Conservation (phyloP, 495 filamentous ascomycete genomes). For the Penicillium silybi region DNA sequence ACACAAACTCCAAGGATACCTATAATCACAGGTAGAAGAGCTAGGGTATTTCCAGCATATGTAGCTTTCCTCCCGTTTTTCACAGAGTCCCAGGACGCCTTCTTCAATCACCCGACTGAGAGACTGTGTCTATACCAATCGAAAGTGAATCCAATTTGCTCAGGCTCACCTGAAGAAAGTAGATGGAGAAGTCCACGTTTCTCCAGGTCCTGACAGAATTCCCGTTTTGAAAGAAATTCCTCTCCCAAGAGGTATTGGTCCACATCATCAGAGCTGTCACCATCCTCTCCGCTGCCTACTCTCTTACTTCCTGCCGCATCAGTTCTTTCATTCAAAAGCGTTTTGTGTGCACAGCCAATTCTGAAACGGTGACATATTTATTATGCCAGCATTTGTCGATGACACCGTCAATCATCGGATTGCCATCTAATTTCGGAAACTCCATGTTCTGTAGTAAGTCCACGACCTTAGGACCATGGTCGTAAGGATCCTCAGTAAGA, state of each 20-base stretch:
- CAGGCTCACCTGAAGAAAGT: background rate
- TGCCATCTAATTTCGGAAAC: slow-evolving; percentile 29
- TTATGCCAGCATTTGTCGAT: slow-evolving; percentile 38
- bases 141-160: background rate
- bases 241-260: background rate
- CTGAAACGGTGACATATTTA: slow-evolving; percentile 23
- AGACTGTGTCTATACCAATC: no score
- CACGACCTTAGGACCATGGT: slow-evolving; percentile 31
- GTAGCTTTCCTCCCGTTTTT: no score
- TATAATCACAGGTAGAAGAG: no score
- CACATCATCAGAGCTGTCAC: background rate
- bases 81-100: slow-evolving; percentile 36
- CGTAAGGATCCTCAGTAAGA: slow-evolving; percentile 27
- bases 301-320: no score
- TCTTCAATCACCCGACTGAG: slow-evolving; percentile 7
- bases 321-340: no score
- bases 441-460: slow-evolving; percentile 30
- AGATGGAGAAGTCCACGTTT: slow-evolving; percentile 8
- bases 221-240: background rate
- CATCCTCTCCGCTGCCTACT: background rate
- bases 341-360: slow-evolving; percentile 27
- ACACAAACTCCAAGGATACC: no score
- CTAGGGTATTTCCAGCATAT: no score
- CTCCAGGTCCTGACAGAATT: slow-evolving; percentile 1
- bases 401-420: slow-evolving; percentile 29